phyloP scores from a whole-genome alignment of 352 stramenopile genomes.

The Thalassiosira exigua region DNA sequence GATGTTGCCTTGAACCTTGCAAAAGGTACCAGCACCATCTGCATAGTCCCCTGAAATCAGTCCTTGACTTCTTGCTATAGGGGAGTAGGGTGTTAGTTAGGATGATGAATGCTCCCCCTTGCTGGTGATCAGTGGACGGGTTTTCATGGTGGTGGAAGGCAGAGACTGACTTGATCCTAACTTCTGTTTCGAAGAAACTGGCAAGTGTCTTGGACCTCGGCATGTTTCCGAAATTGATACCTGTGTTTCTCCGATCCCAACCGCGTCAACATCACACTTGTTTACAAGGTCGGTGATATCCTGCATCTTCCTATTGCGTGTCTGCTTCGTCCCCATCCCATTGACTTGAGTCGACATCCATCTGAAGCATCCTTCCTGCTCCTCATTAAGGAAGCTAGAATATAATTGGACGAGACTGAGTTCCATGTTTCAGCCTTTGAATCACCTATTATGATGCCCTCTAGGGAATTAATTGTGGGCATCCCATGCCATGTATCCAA shows the following conservation, averaged over 20 bases:
- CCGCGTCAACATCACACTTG: background rate
- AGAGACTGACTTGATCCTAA: background rate
- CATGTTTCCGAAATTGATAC: slow-evolving; percentile 1
- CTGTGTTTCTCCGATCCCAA: background rate
- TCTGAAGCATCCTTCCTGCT: background rate
- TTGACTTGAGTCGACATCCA: slow-evolving; percentile 2
- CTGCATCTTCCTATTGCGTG: background rate
- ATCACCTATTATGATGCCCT: too few relatives aligned
- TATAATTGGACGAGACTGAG: too few relatives aligned
- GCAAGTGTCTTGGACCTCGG: background rate
- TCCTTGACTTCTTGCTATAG: background rate
- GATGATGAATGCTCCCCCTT: background rate
- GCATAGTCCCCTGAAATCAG: background rate
- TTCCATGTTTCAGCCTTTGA: too few relatives aligned
- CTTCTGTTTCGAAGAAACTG: background rate
- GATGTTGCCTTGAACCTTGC: background rate
- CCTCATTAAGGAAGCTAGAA: too few relatives aligned
- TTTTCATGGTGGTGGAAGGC: background rate
- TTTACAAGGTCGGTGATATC: background rate
- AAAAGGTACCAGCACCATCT: background rate
- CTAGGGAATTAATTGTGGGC: too few relatives aligned
- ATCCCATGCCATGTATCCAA: too few relatives aligned
- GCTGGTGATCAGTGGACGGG: background rate
- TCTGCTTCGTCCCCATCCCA: background rate
- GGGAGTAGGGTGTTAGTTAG: background rate